Evolutionary conservation across 164 flowering plant species (phyloP), one percentile per base, ranked within the genome.

Genomic region (Liriodendron chinense): DNA sequence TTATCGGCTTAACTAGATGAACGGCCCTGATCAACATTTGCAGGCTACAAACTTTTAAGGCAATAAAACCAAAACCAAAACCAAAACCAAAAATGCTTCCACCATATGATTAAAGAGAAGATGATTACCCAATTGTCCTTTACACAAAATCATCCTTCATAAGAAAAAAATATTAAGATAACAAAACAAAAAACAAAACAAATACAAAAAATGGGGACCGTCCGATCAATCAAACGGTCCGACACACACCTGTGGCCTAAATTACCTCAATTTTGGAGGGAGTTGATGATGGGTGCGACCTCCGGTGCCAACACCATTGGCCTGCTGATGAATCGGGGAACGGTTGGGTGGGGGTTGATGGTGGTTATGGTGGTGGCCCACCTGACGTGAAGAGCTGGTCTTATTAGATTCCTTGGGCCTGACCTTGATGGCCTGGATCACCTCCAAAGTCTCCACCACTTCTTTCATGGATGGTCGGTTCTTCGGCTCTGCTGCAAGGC

Each of bases 401-500:
- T 82, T 85, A 5, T 82, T 85, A 5, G 78, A 75, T 66, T 80
- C 86, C 69, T 50, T 80, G 2, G 86, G 87, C 59, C 61, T 74
- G 9, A 85, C 88, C 47, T 76, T 81, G 18, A 78, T 71, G 8
- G 86, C 81, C 71, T 76, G 82, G 28, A 89, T 80, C 56, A 68
- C 74, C 75, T 86, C 94, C 69, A 94, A 76, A 18, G 80, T 75
- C 74, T 84, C 87, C 66, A 90, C 74, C 7, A 91, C 94, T 74
- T 90, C 92, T 81, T 83, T 84, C 98, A 94, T 94, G 18, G 94
- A 81, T 64, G 97, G 98, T 0, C 98, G 89, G 24, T 47, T 66
- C 76, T 80, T 87, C 2, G 88, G 94, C 47, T 94, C 94, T 6
- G 80, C 2, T 69, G 67, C 89, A 0, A 91, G 77, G 73, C 98